These are phyloP conservation scores for Cercospora sp. DNA, from an alignment of 2,329 filamentous ascomycete genomes.

Conservation along the genomic window DNA sequence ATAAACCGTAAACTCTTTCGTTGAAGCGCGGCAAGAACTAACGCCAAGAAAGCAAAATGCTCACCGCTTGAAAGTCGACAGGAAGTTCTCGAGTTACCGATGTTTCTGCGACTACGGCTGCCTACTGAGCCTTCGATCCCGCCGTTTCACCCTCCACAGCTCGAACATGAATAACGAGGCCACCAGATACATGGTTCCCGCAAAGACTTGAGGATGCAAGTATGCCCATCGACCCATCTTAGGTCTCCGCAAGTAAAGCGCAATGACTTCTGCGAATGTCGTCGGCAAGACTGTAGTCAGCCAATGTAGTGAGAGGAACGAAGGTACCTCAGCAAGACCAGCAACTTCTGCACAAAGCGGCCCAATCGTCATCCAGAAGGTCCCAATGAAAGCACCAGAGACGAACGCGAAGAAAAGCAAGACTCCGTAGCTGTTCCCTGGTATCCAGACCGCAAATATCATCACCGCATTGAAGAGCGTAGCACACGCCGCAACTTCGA, in stretches of 20 bases:
- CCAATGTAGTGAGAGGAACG: slow-evolving; percentile 45
- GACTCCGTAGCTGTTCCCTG: slow-evolving; percentile 46
- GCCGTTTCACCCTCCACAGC: slow-evolving; percentile 31
- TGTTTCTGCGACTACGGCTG: neutral
- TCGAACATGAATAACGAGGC: slow-evolving; percentile 40
- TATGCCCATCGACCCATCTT: slow-evolving; percentile 34
- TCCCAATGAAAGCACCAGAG: slow-evolving; percentile 49
- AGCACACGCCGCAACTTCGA: slow-evolving; percentile 45
- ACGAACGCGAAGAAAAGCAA: slow-evolving; percentile 49
- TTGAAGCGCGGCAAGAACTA: neutral
- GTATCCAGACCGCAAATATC: slow-evolving; percentile 51
- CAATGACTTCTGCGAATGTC: slow-evolving; percentile 46
- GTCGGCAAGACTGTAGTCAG: slow-evolving; percentile 42
- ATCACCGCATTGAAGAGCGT: slow-evolving; percentile 45
- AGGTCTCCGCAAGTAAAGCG: slow-evolving; percentile 42
- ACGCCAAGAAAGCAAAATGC: neutral
- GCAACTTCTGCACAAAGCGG: slow-evolving; percentile 47
- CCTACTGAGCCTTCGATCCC: neutral
- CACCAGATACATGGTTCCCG: slow-evolving; percentile 41
- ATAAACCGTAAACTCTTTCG: neutral
- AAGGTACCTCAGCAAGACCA: slow-evolving; percentile 45
- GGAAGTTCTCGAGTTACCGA: neutral
- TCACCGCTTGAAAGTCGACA: neutral
- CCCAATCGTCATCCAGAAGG: slow-evolving; percentile 52
- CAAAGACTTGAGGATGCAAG: slow-evolving; percentile 45